Evolutionary conservation across 1,139 yeast species (phyloP).

Genomic region (Candida glucosophila): DNA sequence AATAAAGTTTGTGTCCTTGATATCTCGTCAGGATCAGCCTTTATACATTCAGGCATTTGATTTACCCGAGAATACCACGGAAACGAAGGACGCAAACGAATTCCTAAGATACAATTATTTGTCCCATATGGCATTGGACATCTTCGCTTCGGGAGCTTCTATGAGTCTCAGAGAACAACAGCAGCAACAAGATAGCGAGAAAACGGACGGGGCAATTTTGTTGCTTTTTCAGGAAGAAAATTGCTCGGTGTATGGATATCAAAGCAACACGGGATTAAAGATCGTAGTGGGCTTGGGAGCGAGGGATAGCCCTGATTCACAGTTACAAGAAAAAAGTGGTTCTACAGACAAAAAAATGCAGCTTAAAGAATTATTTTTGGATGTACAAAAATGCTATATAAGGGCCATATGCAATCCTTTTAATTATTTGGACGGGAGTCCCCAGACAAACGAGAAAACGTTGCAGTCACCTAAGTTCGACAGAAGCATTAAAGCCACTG

Average conservation of each 20-base stretch:
- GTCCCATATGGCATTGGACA: slow-evolving; percentile 60
- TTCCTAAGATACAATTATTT: slow-evolving; percentile 53
- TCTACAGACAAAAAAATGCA: slow-evolving; percentile 9
- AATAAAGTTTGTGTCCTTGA: slow-evolving; percentile 42
- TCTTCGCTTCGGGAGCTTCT: slow-evolving; percentile 47
- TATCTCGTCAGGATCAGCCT: slow-evolving; percentile 50
- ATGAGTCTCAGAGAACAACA: slow-evolving; percentile 31
- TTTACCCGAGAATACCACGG: slow-evolving; percentile 9
- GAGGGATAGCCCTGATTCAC: slow-evolving; percentile 13
- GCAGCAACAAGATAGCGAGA: slow-evolving; percentile 20
- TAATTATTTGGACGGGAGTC: slow-evolving; percentile 17
- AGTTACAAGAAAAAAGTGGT: slow-evolving; percentile 14
- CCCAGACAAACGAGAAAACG: slow-evolving; percentile 17
- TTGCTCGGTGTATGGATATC: slow-evolving; percentile 52
- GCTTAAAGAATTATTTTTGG: slow-evolving; percentile 29
- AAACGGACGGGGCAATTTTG: slow-evolving; percentile 28
- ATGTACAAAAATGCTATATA: slow-evolving; percentile 42
- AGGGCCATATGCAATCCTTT: slow-evolving; percentile 52
- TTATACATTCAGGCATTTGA: slow-evolving; percentile 50
- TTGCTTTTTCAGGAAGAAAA: slow-evolving; percentile 55
- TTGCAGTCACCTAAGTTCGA: slow-evolving; percentile 33
- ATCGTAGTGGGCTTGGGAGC: slow-evolving; percentile 40
- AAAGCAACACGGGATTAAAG: slow-evolving; percentile 53
- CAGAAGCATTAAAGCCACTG: slow-evolving; percentile 23
- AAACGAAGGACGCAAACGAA: slow-evolving; percentile 26